phyloP scores from a whole-genome alignment of 2,329 filamentous ascomycete species.

The Fusarium luffae region DNA sequence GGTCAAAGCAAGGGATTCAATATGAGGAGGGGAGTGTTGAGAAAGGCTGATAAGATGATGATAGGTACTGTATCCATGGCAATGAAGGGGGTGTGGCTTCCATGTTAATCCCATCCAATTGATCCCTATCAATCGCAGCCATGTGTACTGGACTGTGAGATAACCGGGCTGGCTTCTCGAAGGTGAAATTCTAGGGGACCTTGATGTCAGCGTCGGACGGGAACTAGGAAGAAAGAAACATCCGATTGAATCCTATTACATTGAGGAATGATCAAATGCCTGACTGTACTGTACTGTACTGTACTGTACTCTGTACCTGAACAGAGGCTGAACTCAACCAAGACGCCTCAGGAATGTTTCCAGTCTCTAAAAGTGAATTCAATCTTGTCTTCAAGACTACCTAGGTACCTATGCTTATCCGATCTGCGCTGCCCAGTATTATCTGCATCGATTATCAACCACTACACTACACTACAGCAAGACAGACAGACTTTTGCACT shows the following conservation, averaged over 20 bases:
- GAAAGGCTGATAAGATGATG: slow-evolving; percentile 22
- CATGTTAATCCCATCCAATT: slow-evolving; percentile 17
- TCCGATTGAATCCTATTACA: background rate
- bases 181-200: slow-evolving; percentile 13
- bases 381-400: background rate
- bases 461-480: background rate
- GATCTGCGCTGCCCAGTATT: slow-evolving; percentile 21
- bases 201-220: slow-evolving; percentile 21
- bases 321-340: background rate
- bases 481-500: slow-evolving; percentile 12
- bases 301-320: background rate
- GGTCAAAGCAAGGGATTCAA: slow-evolving; percentile 9
- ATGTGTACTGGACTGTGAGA: slow-evolving; percentile 21
- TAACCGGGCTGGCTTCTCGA: slow-evolving; percentile 15
- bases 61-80: background rate
- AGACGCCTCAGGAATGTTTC: background rate
- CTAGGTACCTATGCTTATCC: slow-evolving; percentile 9
- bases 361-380: background rate
- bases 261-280: background rate
- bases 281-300: background rate
- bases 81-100: slow-evolving; percentile 28
- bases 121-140: slow-evolving; percentile 23
- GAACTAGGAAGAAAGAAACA: background rate
- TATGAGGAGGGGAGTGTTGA: slow-evolving; percentile 31
- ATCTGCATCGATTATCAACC: slow-evolving; percentile 8